phyloP scores from a whole-genome alignment of 108 stramenopile species.

The Mediolabrus comicus region DNA sequence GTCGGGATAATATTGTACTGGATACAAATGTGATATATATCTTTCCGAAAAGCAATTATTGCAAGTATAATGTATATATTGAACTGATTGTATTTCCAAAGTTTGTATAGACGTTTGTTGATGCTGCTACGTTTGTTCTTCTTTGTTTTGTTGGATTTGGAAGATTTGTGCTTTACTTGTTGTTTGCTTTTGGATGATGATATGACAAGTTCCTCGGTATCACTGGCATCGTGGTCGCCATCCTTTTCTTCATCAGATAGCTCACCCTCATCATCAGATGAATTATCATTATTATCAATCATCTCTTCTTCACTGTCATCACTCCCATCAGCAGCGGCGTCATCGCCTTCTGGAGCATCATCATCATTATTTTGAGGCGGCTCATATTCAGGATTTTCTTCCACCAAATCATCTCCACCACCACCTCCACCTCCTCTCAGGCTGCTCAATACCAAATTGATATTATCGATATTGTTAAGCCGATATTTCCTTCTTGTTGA shows the following conservation, averaged over 20 bases:
- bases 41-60: constrained; percentile 66
- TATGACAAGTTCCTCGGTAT: constrained; percentile 7
- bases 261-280: constrained; percentile 1
- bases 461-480: neutral
- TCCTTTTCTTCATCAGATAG: neutral
- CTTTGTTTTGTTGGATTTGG: constrained; percentile 6
- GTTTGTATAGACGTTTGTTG: constrained; percentile 6
- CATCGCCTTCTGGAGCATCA: neutral
- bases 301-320: constrained; percentile 16
- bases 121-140: neutral
- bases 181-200: neutral
- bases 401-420: constrained; percentile 8
- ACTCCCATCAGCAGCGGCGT: constrained; percentile 16
- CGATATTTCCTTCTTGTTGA: neutral
- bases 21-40: constrained; percentile 33
- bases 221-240: constrained; percentile 2
- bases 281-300: neutral
- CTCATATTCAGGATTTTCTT: constrained; percentile 54
- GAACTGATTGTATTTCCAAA: constrained; percentile 29
- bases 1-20: constrained; percentile 6
- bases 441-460: neutral
- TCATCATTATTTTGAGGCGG: constrained; percentile 10
- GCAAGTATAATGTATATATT: constrained; percentile 43
- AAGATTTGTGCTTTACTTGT: neutral
- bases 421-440: neutral